Evolutionary conservation across 768 basidiomycete species (phyloP).

Genomic region (Tremella mesenterica): DNA sequence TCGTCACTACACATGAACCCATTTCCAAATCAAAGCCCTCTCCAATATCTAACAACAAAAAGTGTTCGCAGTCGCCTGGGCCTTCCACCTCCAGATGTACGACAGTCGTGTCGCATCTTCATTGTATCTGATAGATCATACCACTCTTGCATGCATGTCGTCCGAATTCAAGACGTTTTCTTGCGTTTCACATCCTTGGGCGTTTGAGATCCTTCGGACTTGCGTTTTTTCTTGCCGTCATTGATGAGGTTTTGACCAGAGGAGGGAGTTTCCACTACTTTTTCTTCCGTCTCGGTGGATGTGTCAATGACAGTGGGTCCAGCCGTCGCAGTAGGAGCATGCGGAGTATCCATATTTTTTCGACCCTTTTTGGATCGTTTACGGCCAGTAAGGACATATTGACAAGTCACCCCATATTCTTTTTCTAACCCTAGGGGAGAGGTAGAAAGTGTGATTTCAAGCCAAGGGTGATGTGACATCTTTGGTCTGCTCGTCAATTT

Average conservation of each 20-base stretch:
- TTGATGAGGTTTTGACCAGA: too few species aligned
- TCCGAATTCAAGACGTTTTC: too few species aligned
- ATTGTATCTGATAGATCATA: too few species aligned
- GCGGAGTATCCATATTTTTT: neutral
- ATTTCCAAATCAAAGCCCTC: too few species aligned
- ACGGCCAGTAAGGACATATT: conserved; percentile 17
- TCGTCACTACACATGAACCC: too few species aligned
- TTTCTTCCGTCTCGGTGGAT: too few species aligned
- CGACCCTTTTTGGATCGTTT: neutral
- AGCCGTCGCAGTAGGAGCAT: neutral
- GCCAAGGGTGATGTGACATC: conserved; percentile 37
- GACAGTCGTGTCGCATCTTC: too few species aligned
- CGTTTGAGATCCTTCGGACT: neutral
- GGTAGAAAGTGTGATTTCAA: conserved; percentile 30
- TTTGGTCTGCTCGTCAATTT: conserved; percentile 20
- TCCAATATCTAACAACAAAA: too few species aligned
- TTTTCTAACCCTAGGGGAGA: conserved; percentile 26
- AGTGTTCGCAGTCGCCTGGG: too few species aligned
- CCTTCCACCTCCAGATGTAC: too few species aligned
- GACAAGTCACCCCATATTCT: conserved; percentile 17
- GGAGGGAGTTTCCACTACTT: neutral
- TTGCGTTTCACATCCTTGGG: too few species aligned
- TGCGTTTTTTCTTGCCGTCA: neutral
- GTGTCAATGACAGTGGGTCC: neutral
- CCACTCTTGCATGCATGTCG: too few species aligned